Evolutionary conservation across 176 grass and related monocot genomes (phyloP).

Genomic region (Bothriochloa decipiens): DNA sequence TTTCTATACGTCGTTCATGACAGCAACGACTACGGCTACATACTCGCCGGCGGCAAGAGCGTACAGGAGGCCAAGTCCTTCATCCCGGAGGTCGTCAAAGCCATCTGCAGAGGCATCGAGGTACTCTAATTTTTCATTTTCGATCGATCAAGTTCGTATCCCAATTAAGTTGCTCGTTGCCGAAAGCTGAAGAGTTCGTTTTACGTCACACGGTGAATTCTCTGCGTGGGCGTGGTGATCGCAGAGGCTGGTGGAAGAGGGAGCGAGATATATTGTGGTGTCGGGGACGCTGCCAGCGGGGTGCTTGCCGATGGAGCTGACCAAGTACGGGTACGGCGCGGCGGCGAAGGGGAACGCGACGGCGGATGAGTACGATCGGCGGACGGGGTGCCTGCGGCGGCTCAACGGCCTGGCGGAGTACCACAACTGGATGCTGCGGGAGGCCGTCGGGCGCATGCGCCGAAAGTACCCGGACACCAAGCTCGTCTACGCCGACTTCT

Average conservation of each 20-base stretch:
- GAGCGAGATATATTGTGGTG: constrained; percentile 54
- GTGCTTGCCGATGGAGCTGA: constrained; percentile 49
- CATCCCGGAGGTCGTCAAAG: constrained; percentile 49
- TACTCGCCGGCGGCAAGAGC: constrained; percentile 46
- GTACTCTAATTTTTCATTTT: constrained; percentile 5
- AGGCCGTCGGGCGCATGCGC: constrained; percentile 23
- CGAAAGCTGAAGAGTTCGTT: neutral
- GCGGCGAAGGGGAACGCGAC: neutral
- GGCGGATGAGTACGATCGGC: constrained; percentile 29
- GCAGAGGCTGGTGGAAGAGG: constrained; percentile 49
- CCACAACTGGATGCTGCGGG: constrained; percentile 59
- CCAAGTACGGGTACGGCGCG: neutral
- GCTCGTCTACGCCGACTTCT: constrained; percentile 60
- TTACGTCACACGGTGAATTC: no score
- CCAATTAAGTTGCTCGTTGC: no score
- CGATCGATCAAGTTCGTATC: neutral
- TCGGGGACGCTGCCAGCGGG: constrained; percentile 36
- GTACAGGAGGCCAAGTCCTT: constrained; percentile 43
- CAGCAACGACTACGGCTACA: constrained; percentile 55
- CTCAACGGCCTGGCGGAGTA: constrained; percentile 53
- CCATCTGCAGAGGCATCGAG: constrained; percentile 57
- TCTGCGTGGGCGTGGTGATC: neutral
- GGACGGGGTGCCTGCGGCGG: constrained; percentile 57
- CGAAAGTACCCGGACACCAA: constrained; percentile 27
- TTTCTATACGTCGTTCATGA: no score